Evolutionary conservation across 768 basidiomycete genomes (phyloP), one percentile per base, ranked within the genome.

Genomic region (Leccinellum luteum): DNA sequence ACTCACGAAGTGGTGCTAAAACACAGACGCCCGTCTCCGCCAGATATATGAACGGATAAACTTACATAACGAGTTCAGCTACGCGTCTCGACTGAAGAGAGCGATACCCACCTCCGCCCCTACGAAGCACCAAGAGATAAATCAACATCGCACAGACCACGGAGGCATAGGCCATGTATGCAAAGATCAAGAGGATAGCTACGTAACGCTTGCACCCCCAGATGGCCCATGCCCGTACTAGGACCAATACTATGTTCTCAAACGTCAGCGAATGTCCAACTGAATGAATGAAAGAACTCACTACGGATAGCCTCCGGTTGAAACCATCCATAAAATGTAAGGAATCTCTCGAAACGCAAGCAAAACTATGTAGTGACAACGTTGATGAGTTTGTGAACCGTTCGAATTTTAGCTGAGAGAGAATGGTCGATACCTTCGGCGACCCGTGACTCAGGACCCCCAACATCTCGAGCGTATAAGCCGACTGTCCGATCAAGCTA

Each of bases 401-500:
- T 30, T n/a, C 9, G 6, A 0, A 12, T 4, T 41, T n/a, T n/a
- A 10, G n/a, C 38, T n/a, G n/a, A 44, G 43, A 1, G n/a, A 44
- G 43, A 1, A 19, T 14, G 21, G 14, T 2, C 2, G 3, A 45
- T 27, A 67, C 65, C 32, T 35, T n/a, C 35, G 6, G 21, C 19
- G 65, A 66, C 19, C 54, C n/a, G 21, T 67, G 28, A 28, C 32
- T 51, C 17, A 66, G 35, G 2, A 61, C 2, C 7, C 65, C 65
- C 2, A 61, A 10, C 21, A 64, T 62, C 31, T 61, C 55, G 12
- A 66, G 41, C 12, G 23, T 52, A 21, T 57, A 23, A 2, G 43
- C 7, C 1, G 55, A 35, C 21, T 64, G 65, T 17, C 55, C 56
- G 17, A 52, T 15, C 23, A 66, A 19, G 15, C 41, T 60, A 0